These are phyloP conservation scores for Metarhizium robertsii DNA, from an alignment of 2,329 filamentous ascomycete genomes.

Conservation along the genomic window DNA sequence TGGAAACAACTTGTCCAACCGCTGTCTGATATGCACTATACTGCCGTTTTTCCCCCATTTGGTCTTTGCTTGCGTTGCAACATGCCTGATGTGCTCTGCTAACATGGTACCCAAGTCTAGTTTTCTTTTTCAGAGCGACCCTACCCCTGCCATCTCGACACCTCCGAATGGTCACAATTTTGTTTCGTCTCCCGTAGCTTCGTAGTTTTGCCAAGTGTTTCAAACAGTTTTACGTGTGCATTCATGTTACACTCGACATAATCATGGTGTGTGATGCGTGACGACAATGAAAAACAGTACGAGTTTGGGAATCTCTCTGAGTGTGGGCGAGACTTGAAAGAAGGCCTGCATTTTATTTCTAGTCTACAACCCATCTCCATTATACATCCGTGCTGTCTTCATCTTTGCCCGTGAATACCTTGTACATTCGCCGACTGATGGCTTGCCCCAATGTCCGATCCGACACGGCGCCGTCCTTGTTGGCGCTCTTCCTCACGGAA, in stretches of 20 bases:
- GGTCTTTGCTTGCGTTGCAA: background rate
- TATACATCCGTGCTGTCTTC: conserved; percentile 45
- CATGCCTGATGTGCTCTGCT: background rate
- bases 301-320: too few relatives aligned
- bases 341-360: too few relatives aligned
- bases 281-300: too few relatives aligned
- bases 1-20: conserved; percentile 70
- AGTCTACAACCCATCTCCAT: conserved; percentile 1
- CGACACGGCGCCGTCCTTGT: conserved; percentile 45
- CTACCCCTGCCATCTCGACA: background rate
- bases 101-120: background rate
- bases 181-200: background rate
- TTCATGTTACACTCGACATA: too few relatives aligned
- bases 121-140: too few relatives aligned
- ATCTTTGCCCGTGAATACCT: conserved; percentile 50
- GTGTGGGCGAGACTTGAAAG: too few relatives aligned
- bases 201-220: background rate
- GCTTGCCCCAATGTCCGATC: conserved; percentile 48
- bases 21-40: conserved; percentile 54
- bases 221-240: background rate
- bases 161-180: background rate
- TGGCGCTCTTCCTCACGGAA: conserved; percentile 47
- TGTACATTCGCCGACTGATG: conserved; percentile 48
- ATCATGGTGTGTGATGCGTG: too few relatives aligned
- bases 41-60: background rate